A percentile compares a stretch with the other conserved stretches of the same genome.
Conservation (phyloP, 176 grass and related monocot species). For the Poa annua region DNA sequence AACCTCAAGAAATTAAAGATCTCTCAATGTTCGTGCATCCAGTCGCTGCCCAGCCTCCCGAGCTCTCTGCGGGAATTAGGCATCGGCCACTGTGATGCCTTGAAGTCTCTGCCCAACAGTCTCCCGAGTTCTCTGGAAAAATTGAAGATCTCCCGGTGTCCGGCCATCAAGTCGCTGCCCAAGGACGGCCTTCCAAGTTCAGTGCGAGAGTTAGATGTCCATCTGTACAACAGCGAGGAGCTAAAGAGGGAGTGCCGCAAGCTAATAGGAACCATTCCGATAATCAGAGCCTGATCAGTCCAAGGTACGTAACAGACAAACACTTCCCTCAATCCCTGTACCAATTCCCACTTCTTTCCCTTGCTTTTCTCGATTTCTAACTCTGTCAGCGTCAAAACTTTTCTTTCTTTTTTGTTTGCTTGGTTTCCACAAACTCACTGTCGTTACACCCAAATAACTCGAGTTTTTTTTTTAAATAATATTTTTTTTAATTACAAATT, state of each 20-base stretch:
- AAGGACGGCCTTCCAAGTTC: neutral
- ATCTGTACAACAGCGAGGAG: neutral
- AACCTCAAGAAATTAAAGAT: neutral
- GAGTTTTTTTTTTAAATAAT: too few relatives aligned
- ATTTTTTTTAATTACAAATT: too few relatives aligned
- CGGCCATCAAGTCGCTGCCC: neutral
- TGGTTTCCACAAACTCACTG: neutral
- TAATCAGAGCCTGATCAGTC: neutral
- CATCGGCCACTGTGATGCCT: accelerated
- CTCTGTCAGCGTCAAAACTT: neutral
- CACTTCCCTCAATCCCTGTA: neutral
- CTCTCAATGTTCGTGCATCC: accelerated
- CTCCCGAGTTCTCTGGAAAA: neutral
- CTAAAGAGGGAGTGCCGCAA: neutral
- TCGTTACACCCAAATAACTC: neutral
- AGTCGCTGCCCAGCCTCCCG: neutral
- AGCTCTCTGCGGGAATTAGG: neutral
- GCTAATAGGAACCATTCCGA: neutral
- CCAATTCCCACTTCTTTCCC: neutral
- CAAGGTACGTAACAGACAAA: neutral
- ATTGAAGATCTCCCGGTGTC: neutral
- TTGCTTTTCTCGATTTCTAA: neutral
- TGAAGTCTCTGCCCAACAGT: neutral
- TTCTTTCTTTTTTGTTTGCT: neutral
- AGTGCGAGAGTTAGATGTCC: neutral